Conservation (phyloP, 2,329 filamentous ascomycete species). For the Trichoderma arundinaceum region DNA sequence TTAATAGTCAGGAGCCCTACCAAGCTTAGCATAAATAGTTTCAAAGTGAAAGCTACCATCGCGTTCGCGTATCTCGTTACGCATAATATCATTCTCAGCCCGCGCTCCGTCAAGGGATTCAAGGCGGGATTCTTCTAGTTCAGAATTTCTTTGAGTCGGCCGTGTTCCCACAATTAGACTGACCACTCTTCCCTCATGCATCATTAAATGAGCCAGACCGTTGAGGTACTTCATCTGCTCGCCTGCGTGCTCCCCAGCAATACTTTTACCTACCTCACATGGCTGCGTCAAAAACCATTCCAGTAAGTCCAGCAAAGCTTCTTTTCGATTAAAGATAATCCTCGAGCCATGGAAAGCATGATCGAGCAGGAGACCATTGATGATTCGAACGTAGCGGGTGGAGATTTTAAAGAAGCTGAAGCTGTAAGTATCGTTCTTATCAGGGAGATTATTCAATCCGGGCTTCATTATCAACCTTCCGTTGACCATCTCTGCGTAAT, state of each 20-base stretch:
- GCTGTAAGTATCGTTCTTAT: not conserved
- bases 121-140: not conserved
- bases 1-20: not conserved
- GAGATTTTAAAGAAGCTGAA: not conserved
- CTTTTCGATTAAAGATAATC: conserved; percentile 10
- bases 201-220: not conserved
- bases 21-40: not conserved
- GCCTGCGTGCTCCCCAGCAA: not conserved
- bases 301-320: not conserved
- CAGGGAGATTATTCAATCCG: not conserved
- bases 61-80: no score
- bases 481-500: not conserved
- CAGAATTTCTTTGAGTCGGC: not conserved
- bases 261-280: not conserved
- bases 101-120: not conserved
- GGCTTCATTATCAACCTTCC: not conserved
- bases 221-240: not conserved
- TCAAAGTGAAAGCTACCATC: not conserved
- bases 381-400: not conserved
- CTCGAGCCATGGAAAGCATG: conserved; percentile 20
- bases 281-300: conserved; percentile 12
- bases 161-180: not conserved
- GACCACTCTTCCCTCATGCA: not conserved
- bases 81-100: no score
- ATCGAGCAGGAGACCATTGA: conserved; percentile 17